A percentile compares a stretch with the other conserved stretches of the same genome.
Conservation (phyloP, 2,329 filamentous ascomycete species). For the Mollisia scopiformis region DNA sequence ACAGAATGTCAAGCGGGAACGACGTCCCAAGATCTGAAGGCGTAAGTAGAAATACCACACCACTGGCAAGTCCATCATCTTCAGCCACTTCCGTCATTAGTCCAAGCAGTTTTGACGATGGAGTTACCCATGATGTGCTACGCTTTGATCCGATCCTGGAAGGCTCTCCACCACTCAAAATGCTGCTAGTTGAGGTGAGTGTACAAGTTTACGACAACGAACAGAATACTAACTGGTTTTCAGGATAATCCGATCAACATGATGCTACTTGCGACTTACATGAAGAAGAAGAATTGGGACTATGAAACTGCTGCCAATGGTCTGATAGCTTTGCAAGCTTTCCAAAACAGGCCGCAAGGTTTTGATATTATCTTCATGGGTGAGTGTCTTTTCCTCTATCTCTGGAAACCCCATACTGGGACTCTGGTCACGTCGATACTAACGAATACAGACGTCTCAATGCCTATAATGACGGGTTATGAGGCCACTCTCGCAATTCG, state of each 20-base stretch:
- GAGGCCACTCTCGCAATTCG: constrained; percentile 52
- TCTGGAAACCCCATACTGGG: not conserved
- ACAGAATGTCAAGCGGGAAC: not conserved
- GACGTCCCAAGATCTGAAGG: not conserved
- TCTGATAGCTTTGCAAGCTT: constrained; percentile 47
- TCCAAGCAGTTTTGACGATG: not conserved
- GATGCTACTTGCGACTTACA: constrained; percentile 35
- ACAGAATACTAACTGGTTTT: not conserved
- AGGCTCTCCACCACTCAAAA: constrained; percentile 2
- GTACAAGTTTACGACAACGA: not conserved
- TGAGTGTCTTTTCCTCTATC: constrained; percentile 16
- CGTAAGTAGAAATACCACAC: not conserved
- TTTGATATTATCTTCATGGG: constrained; percentile 53
- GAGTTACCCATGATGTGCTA: not conserved
- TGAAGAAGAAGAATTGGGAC: constrained; percentile 33
- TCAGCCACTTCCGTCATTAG: not conserved
- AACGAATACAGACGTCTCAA: constrained; percentile 50
- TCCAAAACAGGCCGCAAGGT: constrained; percentile 36
- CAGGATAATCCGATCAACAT: constrained; percentile 43
- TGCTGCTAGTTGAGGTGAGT: constrained; percentile 29
- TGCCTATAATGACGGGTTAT: constrained; percentile 56
- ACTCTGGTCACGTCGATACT: not conserved
- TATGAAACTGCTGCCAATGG: constrained; percentile 46
- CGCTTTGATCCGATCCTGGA: not conserved
- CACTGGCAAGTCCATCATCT: not conserved